Evolutionary conservation across 2,329 filamentous ascomycete genomes (phyloP), one percentile per base, ranked within the genome.

Genomic region (Fusarium hainanense): DNA sequence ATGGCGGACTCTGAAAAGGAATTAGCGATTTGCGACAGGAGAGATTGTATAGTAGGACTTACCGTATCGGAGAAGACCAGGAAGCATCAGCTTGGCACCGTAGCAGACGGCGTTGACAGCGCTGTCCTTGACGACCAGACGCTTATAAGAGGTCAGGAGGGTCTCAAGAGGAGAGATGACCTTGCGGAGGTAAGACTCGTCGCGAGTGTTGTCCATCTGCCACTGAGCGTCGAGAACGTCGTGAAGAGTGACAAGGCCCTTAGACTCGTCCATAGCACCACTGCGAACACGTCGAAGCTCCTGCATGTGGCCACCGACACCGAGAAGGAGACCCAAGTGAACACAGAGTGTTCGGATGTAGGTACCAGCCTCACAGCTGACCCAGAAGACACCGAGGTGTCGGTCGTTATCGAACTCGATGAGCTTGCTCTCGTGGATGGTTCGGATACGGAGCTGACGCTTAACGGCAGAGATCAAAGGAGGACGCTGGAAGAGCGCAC

Each of bases 341-440:
- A 98, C 95, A 83, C 96, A 98, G 49, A 99, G 90, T 40, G 96
- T 99, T 86, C 96, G 93, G 80, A 99, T 98, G 82, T 99, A 99
- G 70, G 96, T 99, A 80, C 96, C 96, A 55, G 80, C 96, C 84
- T 99, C 96, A 83, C 96, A 99, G 83, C 93, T 97, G 75, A 98
- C 96, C 95, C 96, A 98, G 88, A 99, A 99, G 59, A 98, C 95
- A 82, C 93, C 96, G 40, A 99, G 88, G 81, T 98, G 94, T 76
- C 96, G 91, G 78, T 98, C 95, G 79, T 99, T 98, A 85, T 99
- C 96, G 79, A 98, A 99, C 85, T 99, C 96, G 79, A 93, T 89
- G 58, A 98, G 87, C 85, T 97, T 97, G 89, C 92, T 97, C 84
- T 98, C 94, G 85, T 98, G 92, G 76, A 99, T 97, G 69, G 95